phyloP scores from a whole-genome alignment of 495 filamentous ascomycete genomes.

The Tetracladium setigerum region DNA sequence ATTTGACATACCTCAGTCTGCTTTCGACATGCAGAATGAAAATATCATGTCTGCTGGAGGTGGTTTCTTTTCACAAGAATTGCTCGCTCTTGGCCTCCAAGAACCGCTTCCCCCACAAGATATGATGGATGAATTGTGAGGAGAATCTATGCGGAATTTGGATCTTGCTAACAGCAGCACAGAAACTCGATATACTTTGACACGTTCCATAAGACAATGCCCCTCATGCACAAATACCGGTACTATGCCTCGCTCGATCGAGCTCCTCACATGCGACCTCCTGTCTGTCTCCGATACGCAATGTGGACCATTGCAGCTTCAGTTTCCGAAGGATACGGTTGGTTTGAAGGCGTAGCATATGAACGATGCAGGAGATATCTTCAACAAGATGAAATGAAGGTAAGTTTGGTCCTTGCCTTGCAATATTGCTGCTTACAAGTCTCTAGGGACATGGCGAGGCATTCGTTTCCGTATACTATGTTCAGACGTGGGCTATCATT shows the following conservation, averaged over 20 bases:
- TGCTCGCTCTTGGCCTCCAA: slow-evolving; percentile 83
- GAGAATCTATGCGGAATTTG: slow-evolving; percentile 1
- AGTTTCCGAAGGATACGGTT: slow-evolving; percentile 68
- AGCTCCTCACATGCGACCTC: too few species aligned
- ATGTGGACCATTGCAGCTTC: slow-evolving; percentile 85
- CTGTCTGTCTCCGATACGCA: slow-evolving; percentile 78
- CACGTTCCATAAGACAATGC: too few species aligned
- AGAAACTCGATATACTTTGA: too few species aligned
- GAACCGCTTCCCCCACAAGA: slow-evolving; percentile 81
- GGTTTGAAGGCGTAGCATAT: slow-evolving; percentile 74
- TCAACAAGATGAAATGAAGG: slow-evolving; percentile 77
- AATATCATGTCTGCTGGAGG: slow-evolving; percentile 19
- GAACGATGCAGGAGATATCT: slow-evolving; percentile 77
- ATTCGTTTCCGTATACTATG: slow-evolving; percentile 67
- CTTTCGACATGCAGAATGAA: slow-evolving; percentile 1
- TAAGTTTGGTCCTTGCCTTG: not conserved
- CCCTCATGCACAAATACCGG: too few species aligned
- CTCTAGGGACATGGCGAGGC: slow-evolving; percentile 65
- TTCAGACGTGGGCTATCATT: slow-evolving; percentile 72
- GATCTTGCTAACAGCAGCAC: not conserved
- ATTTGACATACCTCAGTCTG: slow-evolving; percentile 6
- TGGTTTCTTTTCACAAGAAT: slow-evolving; percentile 61
- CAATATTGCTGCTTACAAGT: not conserved
- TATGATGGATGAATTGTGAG: slow-evolving; percentile 79
- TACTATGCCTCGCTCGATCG: too few species aligned